Evolutionary conservation across 2,329 filamentous ascomycete genomes (phyloP).

Genomic region (Coniochaeta ligniaria): DNA sequence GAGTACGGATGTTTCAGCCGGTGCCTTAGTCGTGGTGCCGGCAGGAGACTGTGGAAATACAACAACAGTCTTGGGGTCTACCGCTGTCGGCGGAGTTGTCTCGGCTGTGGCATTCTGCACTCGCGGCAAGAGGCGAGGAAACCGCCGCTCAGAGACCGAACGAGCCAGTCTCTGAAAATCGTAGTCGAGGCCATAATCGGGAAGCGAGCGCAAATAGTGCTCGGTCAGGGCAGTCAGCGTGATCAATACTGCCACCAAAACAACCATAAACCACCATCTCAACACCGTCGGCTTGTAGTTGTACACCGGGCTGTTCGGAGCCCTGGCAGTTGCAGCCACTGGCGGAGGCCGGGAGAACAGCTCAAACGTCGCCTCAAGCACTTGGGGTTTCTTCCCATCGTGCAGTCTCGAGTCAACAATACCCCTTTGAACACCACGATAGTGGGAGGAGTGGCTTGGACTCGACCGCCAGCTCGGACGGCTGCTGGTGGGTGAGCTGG

Average conservation of each 20-base stretch:
- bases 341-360: not conserved
- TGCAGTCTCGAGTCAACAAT: not conserved
- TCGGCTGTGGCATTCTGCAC: not conserved
- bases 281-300: conserved; percentile 3
- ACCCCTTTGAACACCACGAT: not conserved
- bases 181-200: not conserved
- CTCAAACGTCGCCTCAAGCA: not conserved
- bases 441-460: not conserved
- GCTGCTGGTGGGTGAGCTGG: not conserved
- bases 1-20: not conserved
- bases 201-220: conserved; percentile 4
- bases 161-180: not conserved
- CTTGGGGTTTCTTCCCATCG: not conserved
- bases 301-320: not conserved
- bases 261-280: conserved; percentile 2
- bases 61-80: not conserved
- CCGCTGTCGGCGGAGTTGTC: not conserved
- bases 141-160: not conserved
- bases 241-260: not conserved
- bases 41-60: not conserved
- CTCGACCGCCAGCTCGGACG: not conserved
- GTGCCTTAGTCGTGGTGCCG: too few species aligned
- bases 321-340: not conserved
- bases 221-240: conserved; percentile 5
- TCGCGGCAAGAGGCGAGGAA: not conserved